Evolutionary conservation across 2,329 filamentous ascomycete species (phyloP), one percentile per base, ranked within the genome.

Genomic region (Fusarium dlaminii): DNA sequence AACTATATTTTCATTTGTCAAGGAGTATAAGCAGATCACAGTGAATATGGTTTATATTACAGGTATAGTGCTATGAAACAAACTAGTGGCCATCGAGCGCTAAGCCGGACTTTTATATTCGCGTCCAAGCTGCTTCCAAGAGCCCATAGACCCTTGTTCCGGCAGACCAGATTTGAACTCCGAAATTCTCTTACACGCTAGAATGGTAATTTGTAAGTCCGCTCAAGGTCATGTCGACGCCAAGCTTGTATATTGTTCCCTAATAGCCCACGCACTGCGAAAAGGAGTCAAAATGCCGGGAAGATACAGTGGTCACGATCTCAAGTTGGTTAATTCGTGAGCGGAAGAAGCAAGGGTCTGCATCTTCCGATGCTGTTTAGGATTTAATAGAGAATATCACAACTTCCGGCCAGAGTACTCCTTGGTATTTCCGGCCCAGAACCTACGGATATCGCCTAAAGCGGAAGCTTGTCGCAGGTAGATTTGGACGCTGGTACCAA

Each of bases 371-470:
- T 34, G 17, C 48, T 20, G 8, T 11, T 24, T 24, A 4, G 30
- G n/a, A 34, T 34, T 10, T 11, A 5, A 14, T 22, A 18, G 8
- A 13, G 11, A 18, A 18, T 10, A 48, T 30, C 45, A 8, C 27
- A 48, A 17, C 20, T 9, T 8, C 5, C 4, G 15, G 13, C 0
- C 8, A 0, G 8, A 8, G 9, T 46, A 13, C 6, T 6, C 0
- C 12, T 15, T 29, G 13, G 18, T 22, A 22, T 22, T 46, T 5
- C n/a, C 15, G 42, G 15, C 5, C 18, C n/a, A 0, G 15, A 0
- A 32, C 0, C 8, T 18, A 51, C 14, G 29, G 48, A 51, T 14
- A 20, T 20, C 22, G 6, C 22, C 29, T 2, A 34, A 20, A 24
- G 30, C 3, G 48, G 22, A 20, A 51, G 48, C 22, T 20, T 17